Conservation (phyloP, 106 monocot genomes). For the Chionographis japonica region DNA sequence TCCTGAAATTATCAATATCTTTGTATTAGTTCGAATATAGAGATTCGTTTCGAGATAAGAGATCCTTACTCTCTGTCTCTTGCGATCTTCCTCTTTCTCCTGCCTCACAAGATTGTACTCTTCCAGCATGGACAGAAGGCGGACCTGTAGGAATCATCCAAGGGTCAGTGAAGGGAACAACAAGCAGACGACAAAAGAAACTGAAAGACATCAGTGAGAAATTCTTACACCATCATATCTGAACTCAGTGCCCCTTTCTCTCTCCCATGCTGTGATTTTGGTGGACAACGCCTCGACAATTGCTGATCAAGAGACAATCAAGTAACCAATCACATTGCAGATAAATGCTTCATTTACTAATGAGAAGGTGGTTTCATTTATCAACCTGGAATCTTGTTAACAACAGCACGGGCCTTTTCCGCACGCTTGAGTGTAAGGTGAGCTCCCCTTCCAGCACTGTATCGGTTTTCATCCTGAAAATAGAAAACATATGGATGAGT, state of each 20-base stretch:
- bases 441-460: conserved; percentile 68
- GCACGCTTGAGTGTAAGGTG: conserved; percentile 67
- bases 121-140: conserved; percentile 68
- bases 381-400: conserved; percentile 58
- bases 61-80: conserved; percentile 47
- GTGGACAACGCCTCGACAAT: conserved; percentile 48
- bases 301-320: conserved; percentile 13
- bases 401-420: conserved; percentile 62
- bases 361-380: too few species aligned
- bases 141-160: conserved; percentile 25
- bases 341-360: neutral
- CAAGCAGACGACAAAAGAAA: neutral
- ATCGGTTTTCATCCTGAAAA: conserved; percentile 69
- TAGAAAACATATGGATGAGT: neutral
- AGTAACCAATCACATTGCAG: too few species aligned
- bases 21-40: neutral
- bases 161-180: neutral
- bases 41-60: neutral
- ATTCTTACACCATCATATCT: conserved; percentile 60
- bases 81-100: conserved; percentile 62
- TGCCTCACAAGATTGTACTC: conserved; percentile 48
- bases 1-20: conserved; percentile 28
- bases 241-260: conserved; percentile 52
- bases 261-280: conserved; percentile 62
- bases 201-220: neutral